Conservation (phyloP, 176 grass and related monocot species). For the Cymbopogon citratus region DNA sequence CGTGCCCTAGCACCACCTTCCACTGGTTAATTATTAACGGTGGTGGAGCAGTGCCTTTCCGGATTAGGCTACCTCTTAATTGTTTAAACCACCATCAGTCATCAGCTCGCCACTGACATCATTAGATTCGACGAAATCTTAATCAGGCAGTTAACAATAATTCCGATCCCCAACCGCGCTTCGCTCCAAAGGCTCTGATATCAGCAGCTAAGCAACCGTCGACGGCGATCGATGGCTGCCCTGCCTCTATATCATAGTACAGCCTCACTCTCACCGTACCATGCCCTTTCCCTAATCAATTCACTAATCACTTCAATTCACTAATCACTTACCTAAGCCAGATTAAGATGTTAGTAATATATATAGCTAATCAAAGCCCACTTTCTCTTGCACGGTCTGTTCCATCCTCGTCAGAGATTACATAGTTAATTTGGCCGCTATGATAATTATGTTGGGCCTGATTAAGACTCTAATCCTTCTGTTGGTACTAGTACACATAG, state of each 20-base stretch:
- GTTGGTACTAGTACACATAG: too few relatives aligned
- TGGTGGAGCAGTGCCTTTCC: constrained; percentile 36
- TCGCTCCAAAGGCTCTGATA: constrained; percentile 2
- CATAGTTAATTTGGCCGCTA: neutral
- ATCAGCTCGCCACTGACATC: constrained; percentile 7
- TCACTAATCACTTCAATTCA: too few relatives aligned
- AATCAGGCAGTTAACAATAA: neutral
- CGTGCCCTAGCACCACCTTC: neutral
- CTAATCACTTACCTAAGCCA: constrained; percentile 23
- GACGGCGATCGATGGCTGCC: neutral
- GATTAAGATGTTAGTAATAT: constrained; percentile 2
- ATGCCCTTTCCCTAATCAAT: neutral
- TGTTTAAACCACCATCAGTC: neutral
- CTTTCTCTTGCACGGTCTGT: neutral
- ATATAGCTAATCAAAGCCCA: neutral
- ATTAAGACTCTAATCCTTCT: neutral
- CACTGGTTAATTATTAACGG: constrained; percentile 10
- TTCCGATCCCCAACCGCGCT: neutral
- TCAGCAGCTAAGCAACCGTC: neutral
- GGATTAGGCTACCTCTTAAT: neutral
- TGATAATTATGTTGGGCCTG: neutral
- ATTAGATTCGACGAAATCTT: constrained; percentile 33
- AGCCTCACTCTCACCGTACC: neutral
- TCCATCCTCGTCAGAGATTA: neutral
- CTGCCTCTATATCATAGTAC: neutral